These are phyloP conservation scores for Lagenidium sp. DNA, from an alignment of 352 stramenopile species.

Conservation along the genomic window DNA sequence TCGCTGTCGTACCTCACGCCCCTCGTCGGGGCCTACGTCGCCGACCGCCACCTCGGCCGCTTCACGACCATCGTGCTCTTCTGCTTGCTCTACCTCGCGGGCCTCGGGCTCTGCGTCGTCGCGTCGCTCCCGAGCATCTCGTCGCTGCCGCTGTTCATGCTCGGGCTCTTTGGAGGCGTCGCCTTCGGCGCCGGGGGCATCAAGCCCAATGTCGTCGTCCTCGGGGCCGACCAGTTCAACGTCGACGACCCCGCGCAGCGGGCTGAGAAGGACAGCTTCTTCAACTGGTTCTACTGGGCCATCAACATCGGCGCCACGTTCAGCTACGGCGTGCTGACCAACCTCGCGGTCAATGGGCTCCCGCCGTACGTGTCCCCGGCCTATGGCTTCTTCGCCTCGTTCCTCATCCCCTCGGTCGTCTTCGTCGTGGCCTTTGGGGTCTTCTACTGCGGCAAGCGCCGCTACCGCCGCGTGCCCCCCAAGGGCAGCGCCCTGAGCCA, in stretches of 20 bases:
- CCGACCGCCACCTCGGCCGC: slow-evolving; percentile 67
- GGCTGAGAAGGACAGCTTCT: slow-evolving; percentile 83
- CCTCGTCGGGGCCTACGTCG: slow-evolving; percentile 72
- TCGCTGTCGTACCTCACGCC: slow-evolving; percentile 81
- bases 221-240: slow-evolving; percentile 78
- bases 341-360: slow-evolving; percentile 86
- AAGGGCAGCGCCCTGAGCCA: slow-evolving; percentile 67
- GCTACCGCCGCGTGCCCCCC: slow-evolving; percentile 61
- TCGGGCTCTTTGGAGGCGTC: slow-evolving; percentile 78
- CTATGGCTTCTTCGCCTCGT: slow-evolving; percentile 87
- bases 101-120: slow-evolving; percentile 62
- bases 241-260: slow-evolving; percentile 54
- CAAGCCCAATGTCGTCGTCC: slow-evolving; percentile 47
- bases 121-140: slow-evolving; percentile 40
- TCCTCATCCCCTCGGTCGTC: slow-evolving; percentile 71
- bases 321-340: slow-evolving; percentile 87
- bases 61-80: slow-evolving; percentile 77
- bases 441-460: slow-evolving; percentile 60
- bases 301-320: slow-evolving; percentile 90
- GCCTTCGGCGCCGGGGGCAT: slow-evolving; percentile 37
- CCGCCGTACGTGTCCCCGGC: slow-evolving; percentile 66
- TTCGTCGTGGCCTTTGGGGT: slow-evolving; percentile 76
- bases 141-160: slow-evolving; percentile 64
- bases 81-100: slow-evolving; percentile 59
- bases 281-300: slow-evolving; percentile 93